Evolutionary conservation across 225 moss, liverwort and hornwort genomes (phyloP).

Genomic region (Marchantia paleacea): DNA sequence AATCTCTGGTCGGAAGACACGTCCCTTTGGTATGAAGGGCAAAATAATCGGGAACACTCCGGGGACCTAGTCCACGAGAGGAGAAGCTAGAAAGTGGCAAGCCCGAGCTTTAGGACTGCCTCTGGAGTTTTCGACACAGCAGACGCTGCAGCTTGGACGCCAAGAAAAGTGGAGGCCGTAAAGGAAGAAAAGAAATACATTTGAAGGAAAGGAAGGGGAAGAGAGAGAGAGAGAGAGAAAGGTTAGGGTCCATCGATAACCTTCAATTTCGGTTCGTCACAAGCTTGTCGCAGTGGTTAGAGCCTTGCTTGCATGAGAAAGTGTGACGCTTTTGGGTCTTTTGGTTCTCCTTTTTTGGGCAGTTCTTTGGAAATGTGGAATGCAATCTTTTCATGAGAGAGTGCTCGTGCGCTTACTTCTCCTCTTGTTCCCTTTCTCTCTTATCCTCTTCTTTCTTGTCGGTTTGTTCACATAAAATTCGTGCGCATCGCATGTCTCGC

Average conservation of each 20-base stretch:
- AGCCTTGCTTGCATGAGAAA: not conserved
- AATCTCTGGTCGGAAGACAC: too few species aligned
- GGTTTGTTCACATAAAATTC: not conserved
- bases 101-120: not conserved
- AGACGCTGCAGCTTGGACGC: not conserved
- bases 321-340: not conserved
- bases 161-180: not conserved
- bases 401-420: not conserved
- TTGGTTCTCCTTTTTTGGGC: not conserved
- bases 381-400: not conserved
- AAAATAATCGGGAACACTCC: too few species aligned
- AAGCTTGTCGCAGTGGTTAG: not conserved
- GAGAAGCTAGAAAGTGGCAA: not conserved
- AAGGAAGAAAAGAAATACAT: not conserved
- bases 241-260: not conserved
- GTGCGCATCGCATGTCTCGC: constrained; percentile 4
- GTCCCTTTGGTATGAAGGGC: too few species aligned
- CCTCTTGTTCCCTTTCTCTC: not conserved
- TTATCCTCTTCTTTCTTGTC: not conserved
- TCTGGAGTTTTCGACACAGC: not conserved
- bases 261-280: not conserved
- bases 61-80: not conserved
- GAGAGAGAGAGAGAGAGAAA: not conserved
- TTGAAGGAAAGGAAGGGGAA: not conserved
- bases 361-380: not conserved